A percentile compares a stretch with the other conserved stretches of the same genome.
These are phyloP conservation scores for Mallotus japonicus DNA, from an alignment of 441 rosid genomes.

Conservation along the genomic window DNA sequence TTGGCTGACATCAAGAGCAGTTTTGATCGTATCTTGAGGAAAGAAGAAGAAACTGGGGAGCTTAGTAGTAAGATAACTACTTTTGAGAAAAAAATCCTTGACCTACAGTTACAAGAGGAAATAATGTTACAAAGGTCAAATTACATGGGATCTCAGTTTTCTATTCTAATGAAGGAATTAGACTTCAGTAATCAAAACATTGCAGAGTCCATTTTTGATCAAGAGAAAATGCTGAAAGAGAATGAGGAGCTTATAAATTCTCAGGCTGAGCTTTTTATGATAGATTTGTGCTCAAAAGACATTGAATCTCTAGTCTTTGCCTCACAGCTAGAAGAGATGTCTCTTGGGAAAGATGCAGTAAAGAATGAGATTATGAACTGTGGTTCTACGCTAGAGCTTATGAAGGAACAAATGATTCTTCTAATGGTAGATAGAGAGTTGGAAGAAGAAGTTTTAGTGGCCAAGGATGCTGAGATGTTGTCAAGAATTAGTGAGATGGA, in stretches of 20 bases:
- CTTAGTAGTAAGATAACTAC: slow-evolving; percentile 56
- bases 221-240: slow-evolving; percentile 56
- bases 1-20: slow-evolving; percentile 80
- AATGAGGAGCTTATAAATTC: slow-evolving; percentile 47
- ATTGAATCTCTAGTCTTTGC: slow-evolving; percentile 62
- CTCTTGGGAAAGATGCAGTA: slow-evolving; percentile 35
- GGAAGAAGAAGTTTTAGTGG: slow-evolving; percentile 43
- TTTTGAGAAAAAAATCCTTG: slow-evolving; percentile 71
- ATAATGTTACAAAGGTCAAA: slow-evolving; percentile 85
- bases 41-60: slow-evolving; percentile 77
- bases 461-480: slow-evolving; percentile 35
- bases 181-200: slow-evolving; percentile 54
- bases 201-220: slow-evolving; percentile 54
- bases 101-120: slow-evolving; percentile 86
- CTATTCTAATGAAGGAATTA: slow-evolving; percentile 72
- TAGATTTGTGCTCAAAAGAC: slow-evolving; percentile 64
- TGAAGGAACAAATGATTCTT: slow-evolving; percentile 49
- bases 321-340: slow-evolving; percentile 50
- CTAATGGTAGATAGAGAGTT: slow-evolving; percentile 55
- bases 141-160: slow-evolving; percentile 79
- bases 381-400: slow-evolving; percentile 43
- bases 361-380: slow-evolving; percentile 37
- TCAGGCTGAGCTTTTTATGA: slow-evolving; percentile 53
- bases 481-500: slow-evolving; percentile 17
- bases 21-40: slow-evolving; percentile 71